Evolutionary conservation across 495 filamentous ascomycete genomes (phyloP).

Genomic region (Pyrenula massariospora): DNA sequence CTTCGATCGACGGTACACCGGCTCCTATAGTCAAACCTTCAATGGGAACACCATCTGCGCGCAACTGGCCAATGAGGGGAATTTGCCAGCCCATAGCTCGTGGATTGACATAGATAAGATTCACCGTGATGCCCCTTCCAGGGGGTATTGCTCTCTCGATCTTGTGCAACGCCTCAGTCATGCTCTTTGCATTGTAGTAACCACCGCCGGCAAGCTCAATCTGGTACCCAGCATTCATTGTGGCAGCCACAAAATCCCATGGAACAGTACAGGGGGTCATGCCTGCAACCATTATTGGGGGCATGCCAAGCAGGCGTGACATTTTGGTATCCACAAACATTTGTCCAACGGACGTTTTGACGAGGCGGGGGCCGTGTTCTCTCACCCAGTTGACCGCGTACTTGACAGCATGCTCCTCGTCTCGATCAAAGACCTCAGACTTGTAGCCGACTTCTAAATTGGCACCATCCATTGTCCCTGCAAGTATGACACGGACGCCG

Average conservation of each 20-base stretch:
- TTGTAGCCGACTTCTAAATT: slow-evolving; percentile 91
- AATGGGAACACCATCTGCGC: slow-evolving; percentile 81
- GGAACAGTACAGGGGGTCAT: slow-evolving; percentile 94
- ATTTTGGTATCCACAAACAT: slow-evolving; percentile 97
- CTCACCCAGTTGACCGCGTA: slow-evolving; percentile 98
- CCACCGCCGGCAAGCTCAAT: slow-evolving; percentile 85
- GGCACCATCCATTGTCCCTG: slow-evolving; percentile 80
- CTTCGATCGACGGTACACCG: slow-evolving; percentile 86
- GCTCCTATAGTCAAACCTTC: slow-evolving; percentile 92
- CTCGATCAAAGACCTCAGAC: slow-evolving; percentile 90
- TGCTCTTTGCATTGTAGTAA: slow-evolving; percentile 82
- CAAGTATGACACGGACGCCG: slow-evolving; percentile 88
- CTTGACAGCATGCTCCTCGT: slow-evolving; percentile 83
- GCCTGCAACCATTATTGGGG: slow-evolving; percentile 85
- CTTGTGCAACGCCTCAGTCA: slow-evolving; percentile 81
- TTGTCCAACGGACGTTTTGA: slow-evolving; percentile 74
- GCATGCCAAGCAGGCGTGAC: slow-evolving; percentile 80
- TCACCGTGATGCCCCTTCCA: slow-evolving; percentile 85
- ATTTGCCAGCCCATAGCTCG: slow-evolving; percentile 97
- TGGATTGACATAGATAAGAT: slow-evolving; percentile 94
- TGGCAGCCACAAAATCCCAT: slow-evolving; percentile 92
- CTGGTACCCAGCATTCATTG: slow-evolving; percentile 91
- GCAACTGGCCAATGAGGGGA: slow-evolving; percentile 71
- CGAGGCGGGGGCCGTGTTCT: slow-evolving; percentile 78
- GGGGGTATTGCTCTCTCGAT: slow-evolving; percentile 81